These are phyloP conservation scores for Cyclotella atomus DNA, from an alignment of 108 stramenopile species.

Conservation along the genomic window DNA sequence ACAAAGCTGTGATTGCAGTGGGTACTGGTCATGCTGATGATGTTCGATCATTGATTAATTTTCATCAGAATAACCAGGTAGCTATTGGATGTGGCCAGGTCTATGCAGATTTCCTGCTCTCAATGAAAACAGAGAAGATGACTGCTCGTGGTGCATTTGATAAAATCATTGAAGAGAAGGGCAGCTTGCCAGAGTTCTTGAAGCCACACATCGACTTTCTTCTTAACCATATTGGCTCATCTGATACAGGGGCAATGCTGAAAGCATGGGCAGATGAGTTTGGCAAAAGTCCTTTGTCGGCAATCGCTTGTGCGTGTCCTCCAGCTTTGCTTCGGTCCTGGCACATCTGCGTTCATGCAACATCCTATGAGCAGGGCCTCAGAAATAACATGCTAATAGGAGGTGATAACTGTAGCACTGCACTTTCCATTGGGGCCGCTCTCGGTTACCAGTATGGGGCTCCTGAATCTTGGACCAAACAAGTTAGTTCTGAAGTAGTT, in stretches of 20 bases:
- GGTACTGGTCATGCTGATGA: neutral
- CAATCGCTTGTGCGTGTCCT: neutral
- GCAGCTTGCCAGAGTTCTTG: neutral
- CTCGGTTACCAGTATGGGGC: neutral
- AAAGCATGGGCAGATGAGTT: neutral
- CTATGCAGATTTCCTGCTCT: neutral
- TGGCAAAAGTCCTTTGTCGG: neutral
- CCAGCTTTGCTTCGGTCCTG: neutral
- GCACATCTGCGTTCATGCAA: neutral
- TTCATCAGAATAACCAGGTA: neutral
- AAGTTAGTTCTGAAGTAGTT: neutral
- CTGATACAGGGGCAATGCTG: neutral
- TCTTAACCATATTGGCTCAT: neutral
- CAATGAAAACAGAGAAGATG: neutral
- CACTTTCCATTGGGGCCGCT: neutral
- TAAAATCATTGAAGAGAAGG: neutral
- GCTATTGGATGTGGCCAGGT: neutral
- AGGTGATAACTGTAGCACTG: conserved; percentile 2
- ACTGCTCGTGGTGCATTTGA: neutral
- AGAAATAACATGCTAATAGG: neutral
- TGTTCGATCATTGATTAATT: neutral
- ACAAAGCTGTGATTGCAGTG: conserved; percentile 1
- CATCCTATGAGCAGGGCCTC: neutral
- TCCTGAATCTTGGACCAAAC: neutral
- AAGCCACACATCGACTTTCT: conserved; percentile 2